A percentile compares a stretch with the other conserved stretches of the same genome.
These are phyloP conservation scores for Cyberlindnera euphorbiiphila DNA, from an alignment of 805 yeast genomes.

Conservation along the genomic window DNA sequence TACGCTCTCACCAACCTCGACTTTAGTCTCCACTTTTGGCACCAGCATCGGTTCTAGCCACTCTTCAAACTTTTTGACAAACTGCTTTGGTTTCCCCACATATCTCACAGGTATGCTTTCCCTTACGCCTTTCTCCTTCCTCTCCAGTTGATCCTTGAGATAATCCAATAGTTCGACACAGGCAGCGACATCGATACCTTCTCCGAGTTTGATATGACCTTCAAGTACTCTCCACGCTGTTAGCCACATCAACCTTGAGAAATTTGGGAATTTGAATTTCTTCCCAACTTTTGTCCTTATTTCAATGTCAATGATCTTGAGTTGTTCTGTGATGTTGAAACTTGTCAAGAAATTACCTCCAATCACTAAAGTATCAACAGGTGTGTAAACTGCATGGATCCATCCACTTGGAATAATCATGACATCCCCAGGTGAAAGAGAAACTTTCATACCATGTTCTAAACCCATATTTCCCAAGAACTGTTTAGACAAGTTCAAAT, in stretches of 20 bases:
- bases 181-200: constrained; percentile 11
- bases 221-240: constrained; percentile 36
- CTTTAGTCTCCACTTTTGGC: too few relatives aligned
- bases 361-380: constrained; percentile 71
- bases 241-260: constrained; percentile 66
- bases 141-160: constrained; percentile 5
- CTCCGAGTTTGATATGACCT: constrained; percentile 2
- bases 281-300: constrained; percentile 65
- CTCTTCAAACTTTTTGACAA: constrained; percentile 9
- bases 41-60: constrained; percentile 2
- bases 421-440: constrained; percentile 61
- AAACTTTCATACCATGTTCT: constrained; percentile 50
- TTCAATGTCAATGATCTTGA: constrained; percentile 61
- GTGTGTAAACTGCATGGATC: constrained; percentile 89
- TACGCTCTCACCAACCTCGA: too few relatives aligned
- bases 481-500: constrained; percentile 52
- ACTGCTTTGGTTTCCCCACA: constrained; percentile 12
- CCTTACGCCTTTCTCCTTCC: constrained; percentile 4
- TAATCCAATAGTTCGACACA: constrained; percentile 8
- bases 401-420: constrained; percentile 87
- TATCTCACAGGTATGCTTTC: constrained; percentile 13
- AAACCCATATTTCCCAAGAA: constrained; percentile 59
- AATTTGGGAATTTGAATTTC: constrained; percentile 74
- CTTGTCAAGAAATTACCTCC: constrained; percentile 85
- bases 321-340: constrained; percentile 52